phyloP scores from a whole-genome alignment of 495 filamentous ascomycete genomes.

The Halenospora varia region DNA sequence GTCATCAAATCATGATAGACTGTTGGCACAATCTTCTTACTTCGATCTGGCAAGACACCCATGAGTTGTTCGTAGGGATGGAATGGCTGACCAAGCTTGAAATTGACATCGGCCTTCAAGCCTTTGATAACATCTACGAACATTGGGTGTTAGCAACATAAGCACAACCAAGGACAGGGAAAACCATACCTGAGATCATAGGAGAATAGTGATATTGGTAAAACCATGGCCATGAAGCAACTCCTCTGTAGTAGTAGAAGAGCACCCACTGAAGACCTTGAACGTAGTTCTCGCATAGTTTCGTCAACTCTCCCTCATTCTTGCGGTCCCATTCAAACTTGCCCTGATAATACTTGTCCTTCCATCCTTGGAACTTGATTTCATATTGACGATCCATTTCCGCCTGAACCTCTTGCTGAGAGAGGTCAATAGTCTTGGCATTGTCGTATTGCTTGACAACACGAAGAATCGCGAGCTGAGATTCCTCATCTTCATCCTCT shows the following conservation, averaged over 20 bases:
- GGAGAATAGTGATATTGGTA: constrained; percentile 96
- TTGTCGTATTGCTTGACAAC: constrained; percentile 87
- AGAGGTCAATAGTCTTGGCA: constrained; percentile 78
- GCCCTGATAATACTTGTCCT: constrained; percentile 82
- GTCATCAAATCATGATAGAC: constrained; percentile 94
- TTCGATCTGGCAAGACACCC: constrained; percentile 95
- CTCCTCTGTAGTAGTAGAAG: constrained; percentile 95
- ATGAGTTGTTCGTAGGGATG: constrained; percentile 94
- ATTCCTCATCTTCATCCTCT: constrained; percentile 81
- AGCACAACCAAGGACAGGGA: constrained; percentile 1
- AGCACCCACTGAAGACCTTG: constrained; percentile 98
- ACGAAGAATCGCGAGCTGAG: constrained; percentile 73
- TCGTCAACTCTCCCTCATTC: constrained; percentile 74
- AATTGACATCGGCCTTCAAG: constrained; percentile 81
- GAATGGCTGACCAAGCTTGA: constrained; percentile 91
- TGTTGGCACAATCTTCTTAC: constrained; percentile 87
- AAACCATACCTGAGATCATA: constrained; percentile 79
- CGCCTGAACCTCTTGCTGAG: constrained; percentile 69
- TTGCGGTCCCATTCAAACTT: constrained; percentile 91
- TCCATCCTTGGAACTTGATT: constrained; percentile 84
- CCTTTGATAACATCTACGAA: constrained; percentile 80
- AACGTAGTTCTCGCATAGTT: constrained; percentile 92
- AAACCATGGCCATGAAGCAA: constrained; percentile 98
- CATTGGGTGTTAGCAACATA: background rate
- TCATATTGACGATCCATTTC: constrained; percentile 80